Conservation (phyloP, 2,329 filamentous ascomycete genomes). For the Colletotrichum brevisporum region DNA sequence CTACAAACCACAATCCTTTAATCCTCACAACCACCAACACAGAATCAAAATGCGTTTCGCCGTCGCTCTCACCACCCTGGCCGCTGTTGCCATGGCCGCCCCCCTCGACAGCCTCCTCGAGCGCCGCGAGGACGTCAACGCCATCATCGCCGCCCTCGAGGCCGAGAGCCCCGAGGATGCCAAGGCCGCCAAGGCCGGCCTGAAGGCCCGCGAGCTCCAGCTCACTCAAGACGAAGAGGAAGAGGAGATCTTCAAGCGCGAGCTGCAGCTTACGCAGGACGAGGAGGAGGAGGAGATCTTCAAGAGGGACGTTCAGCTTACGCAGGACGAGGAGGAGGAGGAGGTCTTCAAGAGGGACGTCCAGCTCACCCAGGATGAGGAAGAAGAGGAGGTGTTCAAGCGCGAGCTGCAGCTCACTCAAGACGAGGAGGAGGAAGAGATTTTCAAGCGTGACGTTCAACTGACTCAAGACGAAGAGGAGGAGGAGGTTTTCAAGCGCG, state of each 20-base stretch:
- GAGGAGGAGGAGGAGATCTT: background rate
- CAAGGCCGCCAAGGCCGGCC: constrained; percentile 1
- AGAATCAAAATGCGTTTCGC: constrained; percentile 29
- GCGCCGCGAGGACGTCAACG: constrained; percentile 22
- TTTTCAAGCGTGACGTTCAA: background rate
- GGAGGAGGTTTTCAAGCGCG: constrained; percentile 8
- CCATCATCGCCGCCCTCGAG: constrained; percentile 16
- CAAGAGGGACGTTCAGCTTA: background rate
- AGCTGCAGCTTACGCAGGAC: background rate
- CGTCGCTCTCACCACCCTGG: constrained; percentile 30
- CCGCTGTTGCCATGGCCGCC: constrained; percentile 31
- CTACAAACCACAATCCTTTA: background rate
- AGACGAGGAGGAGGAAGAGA: background rate
- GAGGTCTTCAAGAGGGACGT: constrained; percentile 7
- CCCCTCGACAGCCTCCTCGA: constrained; percentile 22
- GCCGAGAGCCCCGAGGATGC: constrained; percentile 29
- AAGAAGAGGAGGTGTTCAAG: constrained; percentile 16
- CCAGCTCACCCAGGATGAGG: background rate
- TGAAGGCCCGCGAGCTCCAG: constrained; percentile 25
- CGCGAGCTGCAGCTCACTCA: background rate
- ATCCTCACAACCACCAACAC: background rate
- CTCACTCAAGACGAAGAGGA: background rate
- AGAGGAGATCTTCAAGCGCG: constrained; percentile 16
- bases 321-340: background rate
- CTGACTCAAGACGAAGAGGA: background rate